Evolutionary conservation across 192 early-diverging fungal genomes (phyloP), one percentile per base, ranked within the genome.

Genomic region (Entomortierella lignicola): DNA sequence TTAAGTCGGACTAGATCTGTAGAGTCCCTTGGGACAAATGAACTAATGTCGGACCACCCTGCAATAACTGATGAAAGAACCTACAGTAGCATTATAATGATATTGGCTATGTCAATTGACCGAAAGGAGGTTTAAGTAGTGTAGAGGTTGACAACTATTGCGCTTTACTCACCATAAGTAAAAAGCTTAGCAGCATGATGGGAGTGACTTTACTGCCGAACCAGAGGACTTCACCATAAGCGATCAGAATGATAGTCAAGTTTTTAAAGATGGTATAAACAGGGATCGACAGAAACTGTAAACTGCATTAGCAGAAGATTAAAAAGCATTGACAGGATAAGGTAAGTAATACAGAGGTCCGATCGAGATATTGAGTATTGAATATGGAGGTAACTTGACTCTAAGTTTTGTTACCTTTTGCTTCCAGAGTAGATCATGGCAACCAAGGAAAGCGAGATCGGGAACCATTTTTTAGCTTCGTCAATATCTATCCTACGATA

Each of bases 231-330:
- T 99, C 98, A 50, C 91, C 93, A 70, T 95, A 97, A 13, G 98
- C 98, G 69, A 97, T 97, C 20, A 96, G 81, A 77, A 99, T 97
- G 73, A 99, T 99, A 44, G 98, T 99, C 70, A 98, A 79, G 85
- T 99, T 99, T 84, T 99, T 99, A 85, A 97, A 99, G 66, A 99
- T 92, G 30, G 96, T 99, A 73, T 97, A 98, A 41, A 99, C 83
- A 17, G 98, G 94, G 56, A 99, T 95, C 58, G 92, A 89, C 41
- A 99, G 89, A 81, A 90, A 97, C 77, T 97, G 94, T 10, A 99
- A 81, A 44, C 83, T 84, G 41, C 23, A 5, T 17, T n/a, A 34
- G 31, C 6, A 23, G n/a, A 25, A 43, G 41, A 60, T 39, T 17
- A 51, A 34, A 15, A 50, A 27, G 12, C 4, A 34, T 56, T 20